Base-by-base conservation (phyloP, 352 stramenopile genomes). In the Pythium myriotylum region DNA sequence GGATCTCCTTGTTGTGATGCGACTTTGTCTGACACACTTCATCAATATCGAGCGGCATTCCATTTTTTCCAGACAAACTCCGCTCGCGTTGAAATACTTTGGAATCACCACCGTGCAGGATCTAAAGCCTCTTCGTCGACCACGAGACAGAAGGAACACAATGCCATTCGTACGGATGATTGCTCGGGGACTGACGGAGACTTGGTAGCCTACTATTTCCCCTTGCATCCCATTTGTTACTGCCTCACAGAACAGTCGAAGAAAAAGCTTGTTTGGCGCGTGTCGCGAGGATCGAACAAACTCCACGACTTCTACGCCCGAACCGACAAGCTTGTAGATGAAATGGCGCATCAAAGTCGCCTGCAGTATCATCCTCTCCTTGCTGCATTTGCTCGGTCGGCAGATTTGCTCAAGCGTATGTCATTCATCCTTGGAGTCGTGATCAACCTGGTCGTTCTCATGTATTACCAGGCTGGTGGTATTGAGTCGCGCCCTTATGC, bases 171-270 rank as follows among this genome's bases (percentile, higher is more conserved):
- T 35, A 35, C 5, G 5, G 29, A 10, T 35, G 29, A 35, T 35
- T 10, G 5, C 29, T 35, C 29, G 10, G 29, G 10, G 29, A 10
- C 29, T 35, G 29, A 35, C 5, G 29, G 29, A 35, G 29, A 35
- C 5, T 35, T 84, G 20, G 86, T 92, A 20, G 62, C 79, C 1
- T 85, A 89, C 43, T 89, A 92, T 55, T 92, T 90, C 54, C 79
- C 81, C 9, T 19, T 92, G 4, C 83, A 92, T 40, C 83, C 83
- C 5, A 89, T 88, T 17, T 92, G 83, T 52, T 89, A 84, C 40
- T 88, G 83, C 52, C 52, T 92, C 20, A 90, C 83, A 0, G 76
- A 85, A 2, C 81, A 87, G 47, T 88, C 83, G 22, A 90, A 90
- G 59, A 77, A 83, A 45, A 88, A 88, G 29, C 77, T 92, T 3